Base-by-base conservation (phyloP, 2,329 filamentous ascomycete genomes). In the Pseudogymnoascus sp. region DNA sequence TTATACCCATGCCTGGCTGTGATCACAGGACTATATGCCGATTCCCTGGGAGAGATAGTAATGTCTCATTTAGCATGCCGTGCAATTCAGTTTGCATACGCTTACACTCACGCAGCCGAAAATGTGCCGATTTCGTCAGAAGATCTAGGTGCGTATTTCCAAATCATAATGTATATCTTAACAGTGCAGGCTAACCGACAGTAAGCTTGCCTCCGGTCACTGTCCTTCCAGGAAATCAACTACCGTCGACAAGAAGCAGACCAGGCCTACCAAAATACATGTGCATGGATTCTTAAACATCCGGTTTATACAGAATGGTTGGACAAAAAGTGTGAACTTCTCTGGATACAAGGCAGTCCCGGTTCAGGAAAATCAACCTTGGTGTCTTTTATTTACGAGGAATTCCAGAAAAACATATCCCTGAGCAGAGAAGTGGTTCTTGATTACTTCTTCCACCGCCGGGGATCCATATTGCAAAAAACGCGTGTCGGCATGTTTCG, bases 261-360 rank as follows among this genome's bases (percentile, higher is more conserved):
- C 4, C 6, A 23, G 2, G 68, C 71, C 1, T 62, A 64, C 11
- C 11, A 59, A 8, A 65, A 71, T 1, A 76, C 75, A 1, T 77
- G 71, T 62, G 36, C 67, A n/a, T 77, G 75, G 75, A 64, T 78
- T 2, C 63, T 67, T 40, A 4, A 61, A 50, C 67, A 77, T 36
- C 5, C 63, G 1, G 62, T 42, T 0, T 76, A 69, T 36, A 64
- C 10, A 4, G 60, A 5, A 7, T 76, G 74, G 74, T 28, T 62
- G 3, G 2, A 4, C 0, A 0, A 28, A 0, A 12, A 68, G 6
- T 50, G 18, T n/a, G 70, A 66, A 3, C 4, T 76, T 0, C 72
- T 77, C 3, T 78, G 74, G 75, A 73, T 78, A 37, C 75, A 74
- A 59, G 77, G 77, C 1, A 76, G 78, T 25, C 75, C 77, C 2